These are phyloP conservation scores for Colletotrichum limetticola DNA, from an alignment of 2,329 filamentous ascomycete genomes.

Conservation along the genomic window DNA sequence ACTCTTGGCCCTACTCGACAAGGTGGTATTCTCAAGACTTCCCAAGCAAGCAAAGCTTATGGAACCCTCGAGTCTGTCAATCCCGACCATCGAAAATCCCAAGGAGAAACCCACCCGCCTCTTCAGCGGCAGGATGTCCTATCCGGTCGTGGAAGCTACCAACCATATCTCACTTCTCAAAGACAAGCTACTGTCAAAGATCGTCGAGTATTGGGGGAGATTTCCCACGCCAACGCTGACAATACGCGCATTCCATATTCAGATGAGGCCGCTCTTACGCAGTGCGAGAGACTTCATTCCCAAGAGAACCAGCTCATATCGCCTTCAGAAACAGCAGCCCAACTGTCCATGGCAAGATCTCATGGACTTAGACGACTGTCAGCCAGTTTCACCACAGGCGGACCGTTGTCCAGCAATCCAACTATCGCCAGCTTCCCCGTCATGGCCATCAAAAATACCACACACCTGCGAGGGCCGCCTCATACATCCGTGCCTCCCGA, in stretches of 20 bases:
- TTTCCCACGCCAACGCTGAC: constrained; percentile 8
- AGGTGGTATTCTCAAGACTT: neutral
- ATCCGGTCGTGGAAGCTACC: neutral
- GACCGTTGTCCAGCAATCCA: constrained; percentile 41
- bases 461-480: constrained; percentile 23
- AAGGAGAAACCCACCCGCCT: constrained; percentile 26
- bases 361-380: constrained; percentile 40
- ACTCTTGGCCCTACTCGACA: neutral
- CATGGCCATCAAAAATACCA: constrained; percentile 37
- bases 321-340: neutral
- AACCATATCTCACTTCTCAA: neutral
- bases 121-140: neutral
- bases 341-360: neutral
- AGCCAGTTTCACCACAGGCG: constrained; percentile 42
- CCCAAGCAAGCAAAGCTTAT: neutral
- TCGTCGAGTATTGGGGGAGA: constrained; percentile 22
- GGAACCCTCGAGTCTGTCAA: neutral
- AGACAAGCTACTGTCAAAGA: neutral
- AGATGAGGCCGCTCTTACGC: neutral
- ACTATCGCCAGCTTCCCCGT: constrained; percentile 44
- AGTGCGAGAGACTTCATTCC: neutral
- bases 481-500: constrained; percentile 13
- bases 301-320: neutral
- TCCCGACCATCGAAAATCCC: neutral
- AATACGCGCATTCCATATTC: neutral